Conservation (phyloP, 2,329 filamentous ascomycete genomes). For the Alternaria novae-zelandiae region DNA sequence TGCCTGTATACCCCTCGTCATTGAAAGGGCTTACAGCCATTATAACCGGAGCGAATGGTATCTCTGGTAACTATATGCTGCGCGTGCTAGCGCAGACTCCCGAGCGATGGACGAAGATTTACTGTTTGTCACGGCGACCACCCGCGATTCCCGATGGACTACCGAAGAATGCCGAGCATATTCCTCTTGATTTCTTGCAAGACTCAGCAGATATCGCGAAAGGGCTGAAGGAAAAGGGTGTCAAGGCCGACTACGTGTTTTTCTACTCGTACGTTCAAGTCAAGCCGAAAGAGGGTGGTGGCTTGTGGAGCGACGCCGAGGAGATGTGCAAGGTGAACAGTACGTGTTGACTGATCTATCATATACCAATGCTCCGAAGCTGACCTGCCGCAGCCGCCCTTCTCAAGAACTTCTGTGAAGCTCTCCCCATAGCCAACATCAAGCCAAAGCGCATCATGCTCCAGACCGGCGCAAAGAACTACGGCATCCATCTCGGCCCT, state of each 20-base stretch:
- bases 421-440: conserved; percentile 52
- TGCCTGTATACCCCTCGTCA: conserved; percentile 54
- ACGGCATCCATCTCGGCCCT: conserved; percentile 58
- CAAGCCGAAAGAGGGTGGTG: conserved; percentile 52
- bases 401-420: conserved; percentile 57
- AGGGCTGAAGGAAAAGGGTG: conserved; percentile 41
- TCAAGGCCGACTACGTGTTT: conserved; percentile 56
- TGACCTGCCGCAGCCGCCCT: conserved; percentile 39
- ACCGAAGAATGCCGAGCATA: conserved; percentile 51
- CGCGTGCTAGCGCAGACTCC: conserved; percentile 56
- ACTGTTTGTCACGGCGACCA: conserved; percentile 56
- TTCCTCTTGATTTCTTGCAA: conserved; percentile 52
- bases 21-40: conserved; percentile 57
- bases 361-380: not conserved
- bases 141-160: conserved; percentile 49
- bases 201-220: conserved; percentile 46
- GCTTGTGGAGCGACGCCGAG: conserved; percentile 59
- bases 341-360: conserved; percentile 4
- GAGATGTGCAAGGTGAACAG: conserved; percentile 58
- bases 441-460: conserved; percentile 57
- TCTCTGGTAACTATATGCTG: conserved; percentile 60
- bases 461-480: conserved; percentile 62
- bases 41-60: conserved; percentile 62
- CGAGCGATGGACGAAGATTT: conserved; percentile 60
- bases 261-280: conserved; percentile 64